Conservation (phyloP, 352 stramenopile species). For the Phytopythium mirpurense region DNA sequence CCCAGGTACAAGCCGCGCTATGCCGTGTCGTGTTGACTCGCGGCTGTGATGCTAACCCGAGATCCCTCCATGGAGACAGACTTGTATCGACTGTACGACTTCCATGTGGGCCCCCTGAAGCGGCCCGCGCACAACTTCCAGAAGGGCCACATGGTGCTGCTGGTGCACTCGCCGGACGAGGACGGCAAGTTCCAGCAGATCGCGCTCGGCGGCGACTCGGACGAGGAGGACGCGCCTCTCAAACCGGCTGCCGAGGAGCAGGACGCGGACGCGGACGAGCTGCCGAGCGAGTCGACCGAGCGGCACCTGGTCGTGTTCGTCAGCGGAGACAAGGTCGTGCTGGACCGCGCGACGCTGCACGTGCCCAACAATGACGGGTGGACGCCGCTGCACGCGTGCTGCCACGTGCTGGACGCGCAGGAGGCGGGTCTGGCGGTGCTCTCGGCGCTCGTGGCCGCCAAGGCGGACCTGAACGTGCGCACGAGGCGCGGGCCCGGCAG, state of each 20-base stretch:
- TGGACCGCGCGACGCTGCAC: constrained; percentile 61
- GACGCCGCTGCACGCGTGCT: constrained; percentile 73
- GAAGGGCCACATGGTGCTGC: constrained; percentile 53
- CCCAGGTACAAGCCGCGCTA: constrained; percentile 33
- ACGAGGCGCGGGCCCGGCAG: constrained; percentile 64
- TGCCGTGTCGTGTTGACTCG: too few species aligned
- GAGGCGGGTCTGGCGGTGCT: constrained; percentile 72
- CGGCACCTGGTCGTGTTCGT: constrained; percentile 62
- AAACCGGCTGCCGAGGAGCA: constrained; percentile 7
- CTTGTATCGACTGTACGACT: constrained; percentile 78
- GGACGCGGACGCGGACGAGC: constrained; percentile 7
- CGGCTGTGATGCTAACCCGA: not conserved
- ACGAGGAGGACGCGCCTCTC: constrained; percentile 9
- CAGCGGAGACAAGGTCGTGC: constrained; percentile 62
- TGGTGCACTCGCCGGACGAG: constrained; percentile 47
- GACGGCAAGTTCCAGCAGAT: constrained; percentile 50
- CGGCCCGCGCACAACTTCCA: constrained; percentile 52
- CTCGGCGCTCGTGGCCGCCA: constrained; percentile 52
- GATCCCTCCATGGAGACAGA: constrained; percentile 15
- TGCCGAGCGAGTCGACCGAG: constrained; percentile 25
- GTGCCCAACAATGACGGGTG: constrained; percentile 75
- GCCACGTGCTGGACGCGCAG: constrained; percentile 62
- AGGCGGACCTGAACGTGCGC: constrained; percentile 51
- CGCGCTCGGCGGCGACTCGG: constrained; percentile 19
- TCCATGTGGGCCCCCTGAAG: constrained; percentile 60